These are phyloP conservation scores for Trichosanthes cucumerina DNA, from an alignment of 306 rosid species.

Conservation along the genomic window DNA sequence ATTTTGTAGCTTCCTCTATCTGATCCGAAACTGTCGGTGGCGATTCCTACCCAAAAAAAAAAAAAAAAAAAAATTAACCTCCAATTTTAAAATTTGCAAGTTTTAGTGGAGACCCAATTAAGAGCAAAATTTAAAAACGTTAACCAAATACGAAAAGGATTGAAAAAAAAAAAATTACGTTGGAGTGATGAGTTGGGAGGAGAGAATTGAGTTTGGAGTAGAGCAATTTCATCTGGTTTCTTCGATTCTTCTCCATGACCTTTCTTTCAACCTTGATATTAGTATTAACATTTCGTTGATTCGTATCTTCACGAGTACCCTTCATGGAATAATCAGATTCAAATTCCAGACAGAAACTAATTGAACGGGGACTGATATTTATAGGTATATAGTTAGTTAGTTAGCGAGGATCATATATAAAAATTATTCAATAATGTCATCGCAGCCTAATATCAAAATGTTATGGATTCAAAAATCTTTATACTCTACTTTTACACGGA, in stretches of 20 bases:
- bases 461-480: too few species aligned
- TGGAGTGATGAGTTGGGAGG: slow-evolving; percentile 39
- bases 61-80: background rate
- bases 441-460: too few species aligned
- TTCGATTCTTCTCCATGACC: slow-evolving; percentile 63
- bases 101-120: background rate
- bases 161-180: slow-evolving; percentile 20
- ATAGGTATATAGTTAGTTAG: too few species aligned
- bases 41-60: slow-evolving; percentile 24
- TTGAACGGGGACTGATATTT: too few species aligned
- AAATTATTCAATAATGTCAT: too few species aligned
- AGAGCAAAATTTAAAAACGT: background rate
- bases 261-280: slow-evolving; percentile 64
- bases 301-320: background rate
- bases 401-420: too few species aligned
- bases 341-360: too few species aligned
- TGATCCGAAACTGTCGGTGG: slow-evolving; percentile 37
- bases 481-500: too few species aligned
- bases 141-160: background rate
- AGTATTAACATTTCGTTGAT: background rate
- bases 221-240: slow-evolving; percentile 76
- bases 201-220: slow-evolving; percentile 60
- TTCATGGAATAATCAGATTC: background rate
- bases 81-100: too few species aligned
- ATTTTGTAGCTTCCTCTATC: slow-evolving; percentile 52